Evolutionary conservation across 139 green algal species (phyloP), one percentile per base, ranked within the genome.

Genomic region (Micractinium sp.): DNA sequence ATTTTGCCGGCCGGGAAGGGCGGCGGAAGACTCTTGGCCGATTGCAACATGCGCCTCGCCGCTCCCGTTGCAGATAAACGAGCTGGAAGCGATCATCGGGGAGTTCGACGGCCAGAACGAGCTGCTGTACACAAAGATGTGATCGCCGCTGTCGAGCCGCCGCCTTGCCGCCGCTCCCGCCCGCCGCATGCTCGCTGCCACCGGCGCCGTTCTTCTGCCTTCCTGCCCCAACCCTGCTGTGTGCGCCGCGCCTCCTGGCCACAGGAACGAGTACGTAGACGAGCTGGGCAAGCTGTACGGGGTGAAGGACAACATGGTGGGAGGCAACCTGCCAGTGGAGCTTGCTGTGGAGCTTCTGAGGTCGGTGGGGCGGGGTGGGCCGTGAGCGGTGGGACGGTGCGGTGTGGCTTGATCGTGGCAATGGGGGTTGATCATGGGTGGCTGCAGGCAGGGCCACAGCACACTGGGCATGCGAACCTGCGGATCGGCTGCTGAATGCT

Each of bases 121-220:
- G 67, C 83, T 87, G 36, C 66, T 87, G 67, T 39, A 87, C 39
- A 38, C 83, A 36, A 87, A 87, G 83, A 67, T 87, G 83, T 87
- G 67, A 80, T 66, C 35, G 20, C 18, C 47, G 47, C 47, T 56
- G 47, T 9, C 47, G 47, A 56, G 47, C 47, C 47, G 47, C 47
- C 47, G 9, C 7, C 47, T 9, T 56, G 47, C 47, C 47, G 47
- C 47, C 47, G 47, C 47, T 56, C 47, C 47, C 47, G 47, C 47
- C 47, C 47, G 47, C 47, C 47, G 47, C 47, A 5, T 9, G 47
- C 47, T 56, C 47, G 31, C 73, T 25, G 25, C 19, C 12, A 71
- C 63, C 16, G 20, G 16, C 16, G 20, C 3, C 63, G 22, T 31
- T 71, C 63, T 71, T 27, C 63, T 31, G 20, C 63, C 16, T 71